Base-by-base conservation (phyloP, 805 yeast species). In the Hanseniaspora lindneri region DNA sequence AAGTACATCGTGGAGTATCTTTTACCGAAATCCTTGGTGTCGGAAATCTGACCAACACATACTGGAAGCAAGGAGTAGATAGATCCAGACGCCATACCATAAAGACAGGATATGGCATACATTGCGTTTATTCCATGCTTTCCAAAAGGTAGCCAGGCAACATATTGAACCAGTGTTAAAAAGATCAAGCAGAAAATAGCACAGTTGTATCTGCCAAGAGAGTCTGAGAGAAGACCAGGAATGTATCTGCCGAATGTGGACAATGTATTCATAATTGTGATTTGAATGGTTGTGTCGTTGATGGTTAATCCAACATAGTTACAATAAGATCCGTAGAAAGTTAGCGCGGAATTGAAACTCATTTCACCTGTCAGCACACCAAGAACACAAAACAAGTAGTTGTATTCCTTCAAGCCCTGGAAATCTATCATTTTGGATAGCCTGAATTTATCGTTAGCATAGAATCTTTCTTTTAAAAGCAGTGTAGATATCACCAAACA, bases 1-100 rank as follows among this genome's bases (percentile, higher is more conserved):
- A 74, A 68, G 57, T 76, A 77, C 58, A 74, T 68, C 2, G 75
- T 69, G 2, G 76, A 72, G 55, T 72, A 72, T 23, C 74, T 66
- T 53, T 68, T 67, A 13, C 77, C 77, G 55, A 71, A 72, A 49
- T 64, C 67, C 30, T 70, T 71, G 1, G 70, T 67, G 41, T 70
- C 69, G 27, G 77, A 72, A 30, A 76, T 73, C 35, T 71, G 73
- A 0, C 76, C 77, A 41, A 72, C 63, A 52, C 76, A 71, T 2
- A 71, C 75, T 2, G 79, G 79, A 13, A 73, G 67, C 30, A 75
- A 56, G 5, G 77, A 67, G 42, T 75, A 63, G 7, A 73, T 71
- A 1, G 78, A 68, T 3, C 77, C 71, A 3, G 75, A 66, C 50
- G 68, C 63, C 43, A 75, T 65, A 0, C 80, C 80, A 54, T 69